Base-by-base conservation (phyloP, 2,329 filamentous ascomycete genomes). In the Talaromyces islandicus region DNA sequence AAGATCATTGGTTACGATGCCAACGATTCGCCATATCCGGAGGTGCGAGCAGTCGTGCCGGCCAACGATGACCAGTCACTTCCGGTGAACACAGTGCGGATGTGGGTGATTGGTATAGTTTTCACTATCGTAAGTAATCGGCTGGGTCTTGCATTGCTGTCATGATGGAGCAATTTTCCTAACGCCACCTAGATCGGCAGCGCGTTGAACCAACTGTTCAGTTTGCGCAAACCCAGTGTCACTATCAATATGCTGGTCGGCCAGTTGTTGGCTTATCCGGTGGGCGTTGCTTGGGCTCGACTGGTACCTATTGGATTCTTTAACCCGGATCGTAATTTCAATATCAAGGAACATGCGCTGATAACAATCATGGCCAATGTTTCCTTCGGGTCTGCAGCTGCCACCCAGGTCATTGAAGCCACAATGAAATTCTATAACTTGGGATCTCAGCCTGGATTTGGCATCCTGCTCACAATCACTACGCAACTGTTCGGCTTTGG, bases 401-500 rank as follows among this genome's bases (percentile, higher is more conserved):
- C 73, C 3, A 75, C 72, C 10, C 73, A 75, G 58, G 62, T 75
- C 51, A 74, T 75, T 32, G 71, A 75, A 63, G 72, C 72, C 5
- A 67, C 71, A 54, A 69, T 74, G 56, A 75, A 74, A 55, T 87
- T 82, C 66, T 87, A 87, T 64, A 75, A 79, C 29, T 82, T 87
- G 67, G 74, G 80, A 30, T 81, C 84, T 56, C 80, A 81, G 56
- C 85, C 82, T 75, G 80, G 79, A 2, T 87, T 85, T 71, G 81
- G 87, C 70, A 72, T 87, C 5, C 74, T 88, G 5, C 77, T 86
- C 61, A 81, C 80, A 58, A 79, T 87, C 61, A 85, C 83, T 3
- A 86, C 83, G 1, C 83, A 87, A 60, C 79, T 85, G 66, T 84
- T 86, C 61, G 86, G 86, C 6, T 87, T 87, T 63, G 85, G 85